Conservation (phyloP, 2,329 filamentous ascomycete genomes). For the Didymella segeticola region DNA sequence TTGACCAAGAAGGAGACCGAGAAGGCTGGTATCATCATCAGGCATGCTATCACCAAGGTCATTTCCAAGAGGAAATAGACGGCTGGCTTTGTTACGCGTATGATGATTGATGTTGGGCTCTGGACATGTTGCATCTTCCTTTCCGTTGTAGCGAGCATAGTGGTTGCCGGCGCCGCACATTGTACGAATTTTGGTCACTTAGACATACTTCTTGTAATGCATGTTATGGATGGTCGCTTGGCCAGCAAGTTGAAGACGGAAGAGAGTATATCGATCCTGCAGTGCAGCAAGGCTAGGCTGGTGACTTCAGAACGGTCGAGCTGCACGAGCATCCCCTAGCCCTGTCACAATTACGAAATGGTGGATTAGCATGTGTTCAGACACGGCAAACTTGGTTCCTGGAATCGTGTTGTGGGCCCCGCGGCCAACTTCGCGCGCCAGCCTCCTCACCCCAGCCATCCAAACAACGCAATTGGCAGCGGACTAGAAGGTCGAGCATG, state of each 20-base stretch:
- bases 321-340: too few species aligned
- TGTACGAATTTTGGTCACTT: slow-evolving; percentile 2
- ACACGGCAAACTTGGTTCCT: slow-evolving; percentile 2
- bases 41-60: slow-evolving; percentile 93
- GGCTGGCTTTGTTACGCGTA: background rate
- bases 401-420: slow-evolving; percentile 5
- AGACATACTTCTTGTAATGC: slow-evolving; percentile 17
- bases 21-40: slow-evolving; percentile 85
- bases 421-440: slow-evolving; percentile 13
- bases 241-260: too few species aligned
- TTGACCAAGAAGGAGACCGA: slow-evolving; percentile 94
- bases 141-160: slow-evolving; percentile 5
- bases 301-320: too few species aligned
- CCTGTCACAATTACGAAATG: background rate
- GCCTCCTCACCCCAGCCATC: slow-evolving; percentile 18
- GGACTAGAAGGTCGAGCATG: slow-evolving; percentile 11
- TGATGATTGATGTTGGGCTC: slow-evolving; percentile 8
- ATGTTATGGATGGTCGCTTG: slow-evolving; percentile 7
- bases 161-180: background rate
- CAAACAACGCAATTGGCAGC: slow-evolving; percentile 8
- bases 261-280: too few species aligned
- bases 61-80: slow-evolving; percentile 64
- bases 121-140: background rate
- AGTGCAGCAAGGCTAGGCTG: too few species aligned
- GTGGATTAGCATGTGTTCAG: background rate